phyloP scores from a whole-genome alignment of 306 rosid genomes.

The Rubus parviflorus region DNA sequence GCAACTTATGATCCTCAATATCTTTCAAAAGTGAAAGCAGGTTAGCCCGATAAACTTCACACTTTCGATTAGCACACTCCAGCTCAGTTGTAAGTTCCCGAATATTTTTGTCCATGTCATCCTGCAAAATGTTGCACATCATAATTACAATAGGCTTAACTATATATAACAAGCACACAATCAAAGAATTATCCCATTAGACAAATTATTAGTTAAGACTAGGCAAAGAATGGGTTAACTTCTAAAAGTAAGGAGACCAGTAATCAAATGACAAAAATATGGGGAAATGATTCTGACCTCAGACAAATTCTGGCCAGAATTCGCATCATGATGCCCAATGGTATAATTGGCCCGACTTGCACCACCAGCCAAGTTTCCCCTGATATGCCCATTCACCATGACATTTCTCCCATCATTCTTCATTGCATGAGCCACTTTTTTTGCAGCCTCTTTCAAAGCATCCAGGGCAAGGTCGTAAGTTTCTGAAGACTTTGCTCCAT shows the following conservation, averaged over 20 bases:
- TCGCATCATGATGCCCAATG: conserved; percentile 47
- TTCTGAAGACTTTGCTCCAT: conserved; percentile 71
- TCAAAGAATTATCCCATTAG: background rate
- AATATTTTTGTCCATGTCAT: conserved; percentile 80
- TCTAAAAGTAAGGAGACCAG: background rate
- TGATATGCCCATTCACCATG: conserved; percentile 58
- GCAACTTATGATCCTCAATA: conserved; percentile 93
- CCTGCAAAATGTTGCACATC: conserved; percentile 52
- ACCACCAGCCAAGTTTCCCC: conserved; percentile 44
- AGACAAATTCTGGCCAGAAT: conserved; percentile 56
- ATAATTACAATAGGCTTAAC: background rate
- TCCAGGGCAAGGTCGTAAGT: conserved; percentile 64
- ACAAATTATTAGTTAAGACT: background rate
- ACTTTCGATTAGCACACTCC: conserved; percentile 75
- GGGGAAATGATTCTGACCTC: conserved; percentile 60
- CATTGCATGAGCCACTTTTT: conserved; percentile 54
- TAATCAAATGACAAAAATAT: conserved; percentile 12
- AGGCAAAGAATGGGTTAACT: background rate
- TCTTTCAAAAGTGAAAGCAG: conserved; percentile 92
- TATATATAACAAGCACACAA: background rate
- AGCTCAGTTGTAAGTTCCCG: conserved; percentile 65
- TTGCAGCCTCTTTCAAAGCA: conserved; percentile 73
- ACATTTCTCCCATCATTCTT: conserved; percentile 56
- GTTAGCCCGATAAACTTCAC: conserved; percentile 93
- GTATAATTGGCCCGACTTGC: conserved; percentile 41